phyloP scores from a whole-genome alignment of 2,329 filamentous ascomycete genomes.

The Penicillium palitans region DNA sequence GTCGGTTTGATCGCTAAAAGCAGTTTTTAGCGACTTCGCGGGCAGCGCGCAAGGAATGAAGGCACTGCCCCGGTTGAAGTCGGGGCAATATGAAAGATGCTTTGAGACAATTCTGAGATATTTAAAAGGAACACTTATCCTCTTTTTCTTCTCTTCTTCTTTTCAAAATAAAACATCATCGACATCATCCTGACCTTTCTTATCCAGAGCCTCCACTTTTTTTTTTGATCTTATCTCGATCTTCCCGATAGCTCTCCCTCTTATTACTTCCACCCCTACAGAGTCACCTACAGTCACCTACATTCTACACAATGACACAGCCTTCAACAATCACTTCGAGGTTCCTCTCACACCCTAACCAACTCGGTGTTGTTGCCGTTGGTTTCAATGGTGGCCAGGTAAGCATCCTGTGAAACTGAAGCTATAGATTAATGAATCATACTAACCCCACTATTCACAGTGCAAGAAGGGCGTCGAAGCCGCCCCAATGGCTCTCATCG shows the following conservation, averaged over 20 bases:
- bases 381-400: constrained; percentile 97
- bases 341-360: constrained; percentile 75
- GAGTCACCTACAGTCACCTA: not conserved
- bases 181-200: not conserved
- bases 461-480: constrained; percentile 90
- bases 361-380: constrained; percentile 89
- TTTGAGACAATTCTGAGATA: not conserved
- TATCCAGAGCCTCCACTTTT: constrained; percentile 2
- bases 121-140: not conserved
- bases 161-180: not conserved
- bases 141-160: not conserved
- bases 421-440: not conserved
- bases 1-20: constrained; percentile 45
- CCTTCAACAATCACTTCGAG: constrained; percentile 63
- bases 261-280: not conserved
- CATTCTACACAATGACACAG: constrained; percentile 48
- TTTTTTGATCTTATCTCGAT: constrained; percentile 26
- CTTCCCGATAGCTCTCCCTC: constrained; percentile 13
- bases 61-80: constrained; percentile 13
- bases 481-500: constrained; percentile 83
- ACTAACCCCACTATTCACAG: constrained; percentile 46
- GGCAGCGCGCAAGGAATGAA: constrained; percentile 18
- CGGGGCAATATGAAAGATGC: constrained; percentile 11
- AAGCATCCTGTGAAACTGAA: constrained; percentile 34
- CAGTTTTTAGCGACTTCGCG: constrained; percentile 46